These are phyloP conservation scores for Scenedesmus sp. DNA, from an alignment of 163 green algal genomes.

Conservation along the genomic window DNA sequence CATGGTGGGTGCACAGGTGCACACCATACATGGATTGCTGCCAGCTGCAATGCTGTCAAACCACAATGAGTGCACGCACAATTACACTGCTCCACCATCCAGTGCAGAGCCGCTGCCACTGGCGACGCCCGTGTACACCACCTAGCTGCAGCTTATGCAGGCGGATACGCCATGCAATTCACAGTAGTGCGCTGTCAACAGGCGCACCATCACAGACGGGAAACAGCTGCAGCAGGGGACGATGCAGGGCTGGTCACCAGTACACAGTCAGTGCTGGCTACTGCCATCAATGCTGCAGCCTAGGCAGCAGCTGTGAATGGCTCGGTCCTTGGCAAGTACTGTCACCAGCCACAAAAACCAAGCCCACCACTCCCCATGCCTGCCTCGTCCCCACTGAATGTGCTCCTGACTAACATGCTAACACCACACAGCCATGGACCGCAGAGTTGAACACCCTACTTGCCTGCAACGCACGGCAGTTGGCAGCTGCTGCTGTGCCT, in stretches of 20 bases:
- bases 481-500: constrained; percentile 10
- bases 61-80: background rate
- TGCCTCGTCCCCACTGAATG: background rate
- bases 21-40: background rate
- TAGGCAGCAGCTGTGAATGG: background rate
- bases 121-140: background rate
- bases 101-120: background rate
- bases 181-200: background rate
- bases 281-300: background rate
- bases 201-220: background rate
- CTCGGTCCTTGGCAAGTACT: background rate
- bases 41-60: background rate
- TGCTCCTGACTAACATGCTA: background rate
- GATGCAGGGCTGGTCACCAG: background rate
- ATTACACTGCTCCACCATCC: background rate
- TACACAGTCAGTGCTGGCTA: background rate
- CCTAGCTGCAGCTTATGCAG: background rate
- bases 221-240: background rate
- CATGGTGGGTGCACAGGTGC: background rate
- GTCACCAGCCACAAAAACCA: background rate
- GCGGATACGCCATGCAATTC: background rate
- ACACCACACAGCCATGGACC: background rate
- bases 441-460: background rate
- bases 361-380: background rate
- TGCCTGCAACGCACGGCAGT: background rate